Conservation (phyloP, 176 grass and related monocot genomes). For the Elymus sibiricus region DNA sequence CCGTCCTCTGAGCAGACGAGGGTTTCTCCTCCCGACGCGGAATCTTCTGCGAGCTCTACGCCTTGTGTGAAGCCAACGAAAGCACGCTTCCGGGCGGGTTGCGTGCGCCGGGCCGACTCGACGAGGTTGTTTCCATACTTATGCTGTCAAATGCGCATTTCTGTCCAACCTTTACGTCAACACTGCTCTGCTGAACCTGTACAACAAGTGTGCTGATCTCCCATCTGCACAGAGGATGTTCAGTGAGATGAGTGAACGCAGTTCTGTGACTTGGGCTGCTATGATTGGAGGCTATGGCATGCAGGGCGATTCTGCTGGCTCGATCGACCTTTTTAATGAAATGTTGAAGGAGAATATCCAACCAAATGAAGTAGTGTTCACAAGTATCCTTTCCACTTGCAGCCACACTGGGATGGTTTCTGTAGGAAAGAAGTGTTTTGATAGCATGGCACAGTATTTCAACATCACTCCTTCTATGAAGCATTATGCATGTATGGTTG, state of each 20-base stretch:
- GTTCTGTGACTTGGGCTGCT: slow-evolving; percentile 68
- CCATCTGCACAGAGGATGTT: slow-evolving; percentile 48
- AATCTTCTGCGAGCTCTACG: too few relatives aligned
- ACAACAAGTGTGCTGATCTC: slow-evolving; percentile 63
- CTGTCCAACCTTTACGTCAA: slow-evolving; percentile 51
- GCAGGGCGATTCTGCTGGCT: slow-evolving; percentile 58
- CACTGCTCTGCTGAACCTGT: slow-evolving; percentile 67
- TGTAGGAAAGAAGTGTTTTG: slow-evolving; percentile 48
- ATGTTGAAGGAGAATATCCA: slow-evolving; percentile 65
- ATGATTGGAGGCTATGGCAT: slow-evolving; percentile 71
- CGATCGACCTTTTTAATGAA: slow-evolving; percentile 49
- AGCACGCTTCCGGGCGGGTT: too few relatives aligned
- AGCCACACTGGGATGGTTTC: slow-evolving; percentile 71
- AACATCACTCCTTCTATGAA: slow-evolving; percentile 66
- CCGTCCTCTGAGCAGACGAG: too few relatives aligned
- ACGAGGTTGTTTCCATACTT: too few relatives aligned
- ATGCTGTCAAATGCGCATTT: slow-evolving; percentile 45
- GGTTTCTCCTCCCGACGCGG: too few relatives aligned
- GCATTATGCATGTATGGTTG: slow-evolving; percentile 73
- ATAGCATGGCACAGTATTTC: slow-evolving; percentile 46
- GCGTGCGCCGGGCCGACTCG: too few relatives aligned
- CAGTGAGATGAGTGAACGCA: slow-evolving; percentile 47
- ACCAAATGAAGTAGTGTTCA: slow-evolving; percentile 58
- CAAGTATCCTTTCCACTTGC: slow-evolving; percentile 65
- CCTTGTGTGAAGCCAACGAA: too few relatives aligned